Percentiles rank a stretch among this genome's conserved stretches.
phyloP scores from a whole-genome alignment of 148 eudicot genomes.

The Bassia scoparia region DNA sequence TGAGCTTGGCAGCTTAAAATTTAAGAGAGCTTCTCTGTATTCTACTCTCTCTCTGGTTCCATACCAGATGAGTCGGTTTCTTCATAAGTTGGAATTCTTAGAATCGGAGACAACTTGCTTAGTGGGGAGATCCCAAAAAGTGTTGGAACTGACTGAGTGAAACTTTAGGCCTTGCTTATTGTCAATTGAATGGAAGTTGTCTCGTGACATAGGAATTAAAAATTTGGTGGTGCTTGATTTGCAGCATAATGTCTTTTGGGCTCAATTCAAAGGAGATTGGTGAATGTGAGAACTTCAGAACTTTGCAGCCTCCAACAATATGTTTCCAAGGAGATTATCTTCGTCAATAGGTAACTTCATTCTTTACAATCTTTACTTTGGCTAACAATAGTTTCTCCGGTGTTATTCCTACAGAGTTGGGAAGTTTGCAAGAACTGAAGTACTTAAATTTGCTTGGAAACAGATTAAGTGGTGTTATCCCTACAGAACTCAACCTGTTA shows the following conservation, averaged over 20 bases:
- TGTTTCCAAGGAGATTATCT: slow-evolving; percentile 65
- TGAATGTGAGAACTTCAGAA: slow-evolving; percentile 49
- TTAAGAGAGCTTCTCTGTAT: slow-evolving; percentile 51
- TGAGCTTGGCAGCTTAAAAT: slow-evolving; percentile 56
- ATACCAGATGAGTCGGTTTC: slow-evolving; percentile 53
- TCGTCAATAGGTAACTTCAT: slow-evolving; percentile 51
- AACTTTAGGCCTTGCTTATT: slow-evolving; percentile 58
- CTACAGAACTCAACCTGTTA: slow-evolving; percentile 49
- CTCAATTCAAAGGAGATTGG: slow-evolving; percentile 44
- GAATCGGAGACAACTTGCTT: slow-evolving; percentile 67
- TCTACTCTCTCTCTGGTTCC: slow-evolving; percentile 50
- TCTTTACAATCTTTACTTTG: slow-evolving; percentile 55
- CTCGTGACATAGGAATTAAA: slow-evolving; percentile 66
- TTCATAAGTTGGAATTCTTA: slow-evolving; percentile 64
- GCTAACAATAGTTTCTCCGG: slow-evolving; percentile 76
- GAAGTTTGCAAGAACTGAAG: slow-evolving; percentile 42
- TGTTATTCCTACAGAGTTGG: slow-evolving; percentile 48
- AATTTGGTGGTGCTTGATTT: slow-evolving; percentile 57
- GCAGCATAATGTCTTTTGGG: slow-evolving; percentile 66
- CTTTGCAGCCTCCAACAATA: slow-evolving; percentile 75
- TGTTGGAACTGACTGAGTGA: slow-evolving; percentile 60
- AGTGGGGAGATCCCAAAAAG: slow-evolving; percentile 42
- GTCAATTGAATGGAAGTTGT: slow-evolving; percentile 74
- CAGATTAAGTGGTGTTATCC: slow-evolving; percentile 54
- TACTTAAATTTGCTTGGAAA: slow-evolving; percentile 78